Evolutionary conservation across 2,329 filamentous ascomycete species (phyloP).

Genomic region (Hypomyces rosellus): DNA sequence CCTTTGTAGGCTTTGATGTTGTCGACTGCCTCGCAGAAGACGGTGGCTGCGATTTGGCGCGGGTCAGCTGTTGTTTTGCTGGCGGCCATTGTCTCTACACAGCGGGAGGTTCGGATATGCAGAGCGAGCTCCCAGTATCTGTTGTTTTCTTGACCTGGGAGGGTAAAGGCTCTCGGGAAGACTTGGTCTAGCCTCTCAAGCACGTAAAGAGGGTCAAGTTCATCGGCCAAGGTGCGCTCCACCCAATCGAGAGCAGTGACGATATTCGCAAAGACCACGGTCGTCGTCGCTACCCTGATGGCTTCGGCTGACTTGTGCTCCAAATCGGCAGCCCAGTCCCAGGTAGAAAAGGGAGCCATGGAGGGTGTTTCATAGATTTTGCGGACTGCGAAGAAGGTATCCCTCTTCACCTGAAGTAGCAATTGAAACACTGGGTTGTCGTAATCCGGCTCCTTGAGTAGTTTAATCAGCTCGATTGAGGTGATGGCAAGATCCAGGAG

Average conservation of each 20-base stretch:
- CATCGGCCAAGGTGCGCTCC: constrained; percentile 7
- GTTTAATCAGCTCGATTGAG: constrained; percentile 22
- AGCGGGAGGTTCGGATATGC: constrained; percentile 30
- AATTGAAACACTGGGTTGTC: constrained; percentile 16
- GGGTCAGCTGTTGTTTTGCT: constrained; percentile 10
- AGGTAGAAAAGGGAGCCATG: constrained; percentile 24
- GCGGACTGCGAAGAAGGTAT: constrained; percentile 20
- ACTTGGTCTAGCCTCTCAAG: constrained; percentile 25
- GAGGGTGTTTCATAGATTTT: constrained; percentile 18
- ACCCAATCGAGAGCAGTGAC: constrained; percentile 28
- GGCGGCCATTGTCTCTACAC: constrained; percentile 23
- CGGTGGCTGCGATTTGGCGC: constrained; percentile 18
- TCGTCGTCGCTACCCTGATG: constrained; percentile 5
- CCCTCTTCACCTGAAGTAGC: constrained; percentile 21
- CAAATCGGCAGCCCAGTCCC: constrained; percentile 11
- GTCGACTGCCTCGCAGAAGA: constrained; percentile 23
- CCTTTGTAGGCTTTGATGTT: not conserved
- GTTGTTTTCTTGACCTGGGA: constrained; percentile 11
- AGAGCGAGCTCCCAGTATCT: constrained; percentile 22
- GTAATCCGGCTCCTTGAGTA: constrained; percentile 15
- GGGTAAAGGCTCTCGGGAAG: constrained; percentile 25
- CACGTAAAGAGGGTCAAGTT: constrained; percentile 18
- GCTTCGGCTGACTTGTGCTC: not conserved
- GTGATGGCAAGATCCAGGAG: constrained; percentile 22
- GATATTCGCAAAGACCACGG: constrained; percentile 29